Evolutionary conservation across 176 grass and related monocot species (phyloP).

Genomic region (Oryza glaberrima): DNA sequence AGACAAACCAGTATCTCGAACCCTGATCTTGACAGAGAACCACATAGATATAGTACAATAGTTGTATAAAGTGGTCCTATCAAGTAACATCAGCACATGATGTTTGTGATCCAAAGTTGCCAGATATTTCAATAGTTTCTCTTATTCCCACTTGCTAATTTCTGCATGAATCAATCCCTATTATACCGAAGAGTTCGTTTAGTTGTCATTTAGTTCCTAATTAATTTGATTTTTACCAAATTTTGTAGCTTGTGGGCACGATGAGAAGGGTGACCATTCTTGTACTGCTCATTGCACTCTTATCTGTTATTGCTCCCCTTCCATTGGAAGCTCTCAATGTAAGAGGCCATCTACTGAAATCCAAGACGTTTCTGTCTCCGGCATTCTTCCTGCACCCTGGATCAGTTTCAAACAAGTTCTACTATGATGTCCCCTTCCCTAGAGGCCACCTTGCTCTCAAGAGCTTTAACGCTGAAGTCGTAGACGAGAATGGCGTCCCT

Average conservation of each 20-base stretch:
- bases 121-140: neutral
- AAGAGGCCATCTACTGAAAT: conserved; percentile 44
- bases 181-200: neutral
- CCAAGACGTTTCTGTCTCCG: conserved; percentile 68
- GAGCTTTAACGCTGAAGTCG: conserved; percentile 77
- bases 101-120: neutral
- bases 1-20: neutral
- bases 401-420: conserved; percentile 69
- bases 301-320: neutral
- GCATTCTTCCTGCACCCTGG: conserved; percentile 60
- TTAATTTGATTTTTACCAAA: neutral
- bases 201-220: neutral
- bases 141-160: neutral
- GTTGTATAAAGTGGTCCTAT: neutral
- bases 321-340: conserved; percentile 36
- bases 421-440: conserved; percentile 60
- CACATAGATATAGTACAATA: neutral
- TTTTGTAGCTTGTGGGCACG: conserved; percentile 15
- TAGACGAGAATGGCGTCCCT: conserved; percentile 59
- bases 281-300: conserved; percentile 2
- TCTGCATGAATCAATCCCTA: too few species aligned
- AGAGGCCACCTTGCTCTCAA: conserved; percentile 78
- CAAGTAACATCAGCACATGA: neutral
- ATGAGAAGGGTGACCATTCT: neutral
- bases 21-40: neutral